Base-by-base conservation (phyloP, 768 basidiomycete species). In the Boletus subcaerulescens region DNA sequence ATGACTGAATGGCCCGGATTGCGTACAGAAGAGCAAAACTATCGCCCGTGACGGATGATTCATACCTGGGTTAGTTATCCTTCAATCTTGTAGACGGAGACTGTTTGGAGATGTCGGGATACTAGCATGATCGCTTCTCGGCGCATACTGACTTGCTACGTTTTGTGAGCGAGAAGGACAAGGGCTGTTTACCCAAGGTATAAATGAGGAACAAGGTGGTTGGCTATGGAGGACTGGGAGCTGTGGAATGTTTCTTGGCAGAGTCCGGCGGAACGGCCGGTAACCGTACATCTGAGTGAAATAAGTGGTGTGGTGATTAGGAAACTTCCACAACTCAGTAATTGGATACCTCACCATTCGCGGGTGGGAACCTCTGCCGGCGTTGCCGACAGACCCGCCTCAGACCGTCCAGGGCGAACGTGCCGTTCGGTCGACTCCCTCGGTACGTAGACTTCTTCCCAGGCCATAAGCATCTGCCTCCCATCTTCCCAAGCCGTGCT, bases 401-500 rank as follows among this genome's bases (percentile, higher is more conserved):
- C 33, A 3, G 32, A 45, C 17, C 7, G 11, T 5, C 20, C 4
- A 3, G 40, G 6, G 17, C 4, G 10, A 11, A 17, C 8, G 12
- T 20, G 9, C 10, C 5, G 13, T 11, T 31, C 6, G 1, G 22
- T 8, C n/a, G 26, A 49, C 12, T 9, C 18, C 20, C 29, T 29
- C 9, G 7, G 10, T 15, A 11, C 7, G 13, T 18, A 35, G 2
- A 8, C 22, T 14, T 38, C 26, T 8, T 15, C 26, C 51, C 43
- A 52, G 10, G 8, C 13, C 29, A 11, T 9, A 33, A 24, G 31
- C 31, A 9, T 22, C n/a, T 48, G 45, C 26, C 3, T 11, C 14
- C 26, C 51, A 4, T 5, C 84, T 12, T 63, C 72, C 80, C 81
- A 90, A 15, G 87, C 75, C 43, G 69, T 69, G 60, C 73, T 71